Base-by-base conservation (phyloP, 345 rosid genomes). In the Boechera stricta region DNA sequence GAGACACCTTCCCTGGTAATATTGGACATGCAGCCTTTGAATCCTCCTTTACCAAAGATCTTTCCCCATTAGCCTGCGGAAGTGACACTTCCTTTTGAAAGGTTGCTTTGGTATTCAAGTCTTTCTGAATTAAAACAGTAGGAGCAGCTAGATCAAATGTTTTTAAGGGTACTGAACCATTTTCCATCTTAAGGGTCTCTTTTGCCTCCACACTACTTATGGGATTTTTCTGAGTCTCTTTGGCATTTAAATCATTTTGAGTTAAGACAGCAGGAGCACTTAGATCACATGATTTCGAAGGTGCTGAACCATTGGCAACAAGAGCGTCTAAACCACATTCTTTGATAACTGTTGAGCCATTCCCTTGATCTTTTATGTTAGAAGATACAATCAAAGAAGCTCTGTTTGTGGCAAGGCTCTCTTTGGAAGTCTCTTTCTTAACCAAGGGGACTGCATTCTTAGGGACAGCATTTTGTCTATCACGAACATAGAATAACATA, bases 401-500 rank as follows among this genome's bases (percentile, higher is more conserved):
- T 48, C 72, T 81, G 71, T 74, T 84, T 72, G 57, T 78, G 33
- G 69, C 48, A 18, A 77, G 73, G 72, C 70, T 81, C 16, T 78
- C 87, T 76, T 78, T 89, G 21, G 71, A 13, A 38, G 60, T 82
- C 69, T 88, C 91, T 82, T 86, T 89, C 59, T 42, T 77, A 54
- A 75, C 77, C 76, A 72, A 47, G 53, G 84, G 77, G 51, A 56
- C 59, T n/a, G 77, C 67, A 77, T 81, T 91, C 77, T 84, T 91
- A 1, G 82, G 79, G 73, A 79, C 67, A 42, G 60, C 16, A 83
- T 80, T 80, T 76, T 78, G 87, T 85, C 91, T 83, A 74, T 91
- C 97, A 69, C 94, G 97, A 42, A 95, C 98, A 86, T 95, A 95
- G 82, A 95, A 95, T 72, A 95, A 67, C 99, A 95, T 95, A 79